Evolutionary conservation across 352 stramenopile genomes (phyloP).

Genomic region (Blastocystis sp.): DNA sequence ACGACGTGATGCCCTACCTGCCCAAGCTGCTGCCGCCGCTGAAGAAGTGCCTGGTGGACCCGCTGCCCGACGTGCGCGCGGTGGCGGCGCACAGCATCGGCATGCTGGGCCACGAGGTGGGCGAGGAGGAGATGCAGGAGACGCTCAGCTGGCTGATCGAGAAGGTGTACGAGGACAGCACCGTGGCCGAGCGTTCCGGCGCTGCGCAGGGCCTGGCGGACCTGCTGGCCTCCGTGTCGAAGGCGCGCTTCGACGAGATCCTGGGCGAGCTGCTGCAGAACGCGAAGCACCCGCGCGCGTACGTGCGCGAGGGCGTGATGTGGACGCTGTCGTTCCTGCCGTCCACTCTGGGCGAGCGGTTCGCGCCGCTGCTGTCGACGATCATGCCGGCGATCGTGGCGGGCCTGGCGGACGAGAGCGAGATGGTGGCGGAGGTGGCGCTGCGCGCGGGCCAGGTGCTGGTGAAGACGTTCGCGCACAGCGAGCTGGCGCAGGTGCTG

Average conservation of each 20-base stretch:
- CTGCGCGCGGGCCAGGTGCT: slow-evolving; percentile 94
- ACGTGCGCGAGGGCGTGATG: slow-evolving; percentile 92
- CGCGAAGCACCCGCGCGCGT: slow-evolving; percentile 85
- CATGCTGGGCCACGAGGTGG: slow-evolving; percentile 89
- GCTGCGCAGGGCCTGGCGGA: slow-evolving; percentile 95
- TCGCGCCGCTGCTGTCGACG: slow-evolving; percentile 86
- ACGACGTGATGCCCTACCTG: slow-evolving; percentile 95
- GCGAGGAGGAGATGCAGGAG: slow-evolving; percentile 88
- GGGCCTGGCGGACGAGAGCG: slow-evolving; percentile 94
- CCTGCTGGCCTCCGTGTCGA: slow-evolving; percentile 82
- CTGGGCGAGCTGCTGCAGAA: slow-evolving; percentile 83
- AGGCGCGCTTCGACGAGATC: slow-evolving; percentile 77
- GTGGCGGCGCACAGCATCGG: slow-evolving; percentile 89
- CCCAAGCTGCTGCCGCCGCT: slow-evolving; percentile 91
- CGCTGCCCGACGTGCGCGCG: slow-evolving; percentile 87
- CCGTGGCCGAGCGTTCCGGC: slow-evolving; percentile 92
- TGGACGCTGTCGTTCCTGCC: slow-evolving; percentile 98
- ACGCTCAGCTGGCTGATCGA: slow-evolving; percentile 93
- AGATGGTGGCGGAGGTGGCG: slow-evolving; percentile 92
- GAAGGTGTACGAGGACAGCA: slow-evolving; percentile 87
- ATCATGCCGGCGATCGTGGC: slow-evolving; percentile 91
- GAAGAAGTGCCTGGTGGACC: slow-evolving; percentile 83
- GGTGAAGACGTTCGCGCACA: slow-evolving; percentile 90
- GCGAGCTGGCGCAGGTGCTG: slow-evolving; percentile 92
- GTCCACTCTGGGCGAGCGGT: slow-evolving; percentile 76